These are phyloP conservation scores for Yarrowia divulgata DNA, from an alignment of 805 yeast species.

Conservation along the genomic window DNA sequence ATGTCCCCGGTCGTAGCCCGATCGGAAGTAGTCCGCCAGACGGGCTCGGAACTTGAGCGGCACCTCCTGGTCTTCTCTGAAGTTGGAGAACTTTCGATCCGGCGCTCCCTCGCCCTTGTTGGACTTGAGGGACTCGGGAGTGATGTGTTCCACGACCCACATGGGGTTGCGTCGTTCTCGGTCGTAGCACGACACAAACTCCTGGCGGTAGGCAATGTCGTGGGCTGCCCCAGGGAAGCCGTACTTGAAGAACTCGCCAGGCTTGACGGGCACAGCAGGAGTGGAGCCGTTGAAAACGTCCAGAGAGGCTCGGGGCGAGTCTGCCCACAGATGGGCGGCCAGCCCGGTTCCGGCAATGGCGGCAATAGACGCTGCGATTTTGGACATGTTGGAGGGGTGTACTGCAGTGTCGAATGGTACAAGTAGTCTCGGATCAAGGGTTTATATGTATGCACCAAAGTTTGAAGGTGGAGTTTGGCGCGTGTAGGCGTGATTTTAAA, in stretches of 20 bases:
- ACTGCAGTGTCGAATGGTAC: too few species aligned
- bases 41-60: constrained; percentile 79
- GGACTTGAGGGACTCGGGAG: constrained; percentile 65
- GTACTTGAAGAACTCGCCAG: constrained; percentile 55
- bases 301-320: constrained; percentile 23
- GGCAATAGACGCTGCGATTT: constrained; percentile 33
- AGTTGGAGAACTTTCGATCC: constrained; percentile 80
- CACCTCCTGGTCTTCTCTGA: constrained; percentile 83
- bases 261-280: constrained; percentile 19
- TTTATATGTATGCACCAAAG: not conserved
- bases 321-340: constrained; percentile 36
- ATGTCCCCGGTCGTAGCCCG: constrained; percentile 97
- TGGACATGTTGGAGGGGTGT: constrained; percentile 2
- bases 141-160: constrained; percentile 82
- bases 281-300: not conserved
- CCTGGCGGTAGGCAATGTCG: constrained; percentile 75
- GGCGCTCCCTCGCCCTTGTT: constrained; percentile 50
- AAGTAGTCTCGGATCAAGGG: not conserved
- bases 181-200: constrained; percentile 86
- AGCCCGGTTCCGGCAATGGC: constrained; percentile 38
- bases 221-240: constrained; percentile 97
- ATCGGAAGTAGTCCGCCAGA: constrained; percentile 85
- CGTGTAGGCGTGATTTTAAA: too few species aligned
- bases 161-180: constrained; percentile 83
- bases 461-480: not conserved